Evolutionary conservation across 2,329 filamentous ascomycete genomes (phyloP).

Genomic region (Periconia sp.): DNA sequence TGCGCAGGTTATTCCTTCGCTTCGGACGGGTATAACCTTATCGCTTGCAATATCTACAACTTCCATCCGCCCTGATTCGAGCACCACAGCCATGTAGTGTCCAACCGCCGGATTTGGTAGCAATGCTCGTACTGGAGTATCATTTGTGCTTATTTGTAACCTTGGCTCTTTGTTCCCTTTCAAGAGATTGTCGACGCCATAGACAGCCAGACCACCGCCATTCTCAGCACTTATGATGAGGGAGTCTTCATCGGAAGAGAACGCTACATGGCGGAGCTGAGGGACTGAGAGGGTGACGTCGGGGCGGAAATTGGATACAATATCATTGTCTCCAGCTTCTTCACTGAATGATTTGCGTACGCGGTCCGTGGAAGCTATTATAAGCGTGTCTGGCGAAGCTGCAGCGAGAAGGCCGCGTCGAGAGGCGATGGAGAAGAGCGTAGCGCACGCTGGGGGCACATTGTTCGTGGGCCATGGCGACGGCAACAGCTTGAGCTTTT

Average conservation of each 20-base stretch:
- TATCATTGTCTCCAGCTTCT: conserved; percentile 63
- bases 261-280: conserved; percentile 85
- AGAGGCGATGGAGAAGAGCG: conserved; percentile 83
- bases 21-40: conserved; percentile 60
- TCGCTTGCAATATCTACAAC: conserved; percentile 80
- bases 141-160: conserved; percentile 79
- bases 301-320: conserved; percentile 74
- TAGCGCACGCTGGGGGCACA: conserved; percentile 77
- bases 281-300: conserved; percentile 75
- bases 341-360: conserved; percentile 75
- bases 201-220: conserved; percentile 82
- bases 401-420: conserved; percentile 83
- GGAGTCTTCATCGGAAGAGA: conserved; percentile 87
- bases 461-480: conserved; percentile 73
- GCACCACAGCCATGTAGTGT: conserved; percentile 80
- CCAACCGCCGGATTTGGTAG: conserved; percentile 77
- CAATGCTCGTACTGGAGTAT: conserved; percentile 73
- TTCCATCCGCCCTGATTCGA: conserved; percentile 78
- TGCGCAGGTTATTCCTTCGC: conserved; percentile 77
- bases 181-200: conserved; percentile 73
- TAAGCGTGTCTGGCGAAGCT: conserved; percentile 79
- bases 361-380: conserved; percentile 77
- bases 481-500: conserved; percentile 80
- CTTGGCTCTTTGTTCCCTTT: conserved; percentile 67
- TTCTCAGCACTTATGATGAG: conserved; percentile 82